Base-by-base conservation (phyloP, 1,284 basidiomycete species). In the Moesziomyces globuligerus region DNA sequence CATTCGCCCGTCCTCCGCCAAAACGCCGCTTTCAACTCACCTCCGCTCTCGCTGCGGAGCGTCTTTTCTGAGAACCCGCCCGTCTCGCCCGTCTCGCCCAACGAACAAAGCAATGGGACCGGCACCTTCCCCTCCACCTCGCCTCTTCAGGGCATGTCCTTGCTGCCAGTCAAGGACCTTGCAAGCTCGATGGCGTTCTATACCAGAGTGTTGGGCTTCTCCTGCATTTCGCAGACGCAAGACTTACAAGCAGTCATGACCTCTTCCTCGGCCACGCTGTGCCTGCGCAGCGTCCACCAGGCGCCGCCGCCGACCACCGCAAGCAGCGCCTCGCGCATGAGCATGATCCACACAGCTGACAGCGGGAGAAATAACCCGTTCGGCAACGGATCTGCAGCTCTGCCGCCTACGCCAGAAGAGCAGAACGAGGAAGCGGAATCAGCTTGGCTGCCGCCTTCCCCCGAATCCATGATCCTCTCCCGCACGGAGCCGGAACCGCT, bases 141-240 rank as follows among this genome's bases (percentile, higher is more conserved):
- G 3, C 42, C 58, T 10, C 18, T 54, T 23, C 50, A 41, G 20
- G 50, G 47, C 26, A 53, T 61, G 52, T 53, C 65, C 4, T 41
- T 72, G 43, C 52, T 72, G 4, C 55, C 70, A 0, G 65, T 64
- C 46, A 60, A 47, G 40, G 29, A 60, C 18, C 57, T 72, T 2
- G 53, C 48, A 10, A 18, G 37, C 23, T 49, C 70, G 10, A 44
- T 64, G 20, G 45, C 44, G 24, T 72, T 72, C 52, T 72, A 72
- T 44, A 25, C 48, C 21, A 52, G 53, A 21, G 52, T 72, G 5
- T 43, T 69, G 20, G 70, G 60, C 17, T 56, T 69, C 40, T 37
- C 50, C 20, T 58, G 59, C 46, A 25, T 57, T 23, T 61, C 70
- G 32, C 51, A 69, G 1, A 18, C 42, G 17, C 26, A 48, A n/a